Base-by-base conservation (phyloP, 1,139 yeast genomes). In the Kluyveromyces sp. region DNA sequence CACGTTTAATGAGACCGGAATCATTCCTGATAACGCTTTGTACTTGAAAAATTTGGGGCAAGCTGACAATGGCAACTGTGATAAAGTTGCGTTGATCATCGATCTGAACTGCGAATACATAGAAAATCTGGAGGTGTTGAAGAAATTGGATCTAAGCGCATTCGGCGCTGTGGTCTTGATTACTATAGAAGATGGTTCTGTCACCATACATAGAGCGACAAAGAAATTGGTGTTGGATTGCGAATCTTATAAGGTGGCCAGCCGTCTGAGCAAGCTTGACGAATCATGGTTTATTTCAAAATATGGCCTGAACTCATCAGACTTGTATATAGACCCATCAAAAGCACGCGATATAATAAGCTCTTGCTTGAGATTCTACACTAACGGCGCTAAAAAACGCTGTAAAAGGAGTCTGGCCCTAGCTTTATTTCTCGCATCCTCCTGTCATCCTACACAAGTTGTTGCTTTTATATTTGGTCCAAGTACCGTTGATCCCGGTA, bases 401-500 rank as follows among this genome's bases (percentile, higher is more conserved):
- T 25, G 36, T 17, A 26, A 30, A 16, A 36, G 40, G 29, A 34
- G 45, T 13, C 45, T 51, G 7, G 58, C 56, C 2, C 36, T 52
- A 16, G 52, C 56, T 11, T 17, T 52, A n/a, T 48, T 52, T 18
- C 33, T 54, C 4, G 49, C 53, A 4, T 34, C 48, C 6, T n/a
- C 40, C 9, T 20, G 46, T 16, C 33, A 26, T 31, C 35, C 41
- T 16, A 9, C 32, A 29, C n/a, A 43, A 18, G 46, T 49, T 12
- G 33, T 49, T 3, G 45, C 50, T 3, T 54, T 55, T 36, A 20
- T 55, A 8, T 35, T 36, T 2, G 58, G 58, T 1, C 56, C 58
- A 12, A 52, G 58, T 36, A 55, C 58, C 9, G 43, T 39, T 8
- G 56, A 53, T 3, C 48, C 54, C 1, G 58, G 58, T 3, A 55